A percentile compares a stretch with the other conserved stretches of the same genome.
Evolutionary conservation across 208 protist species (phyloP).

Genomic region (Crithidia expoeki): DNA sequence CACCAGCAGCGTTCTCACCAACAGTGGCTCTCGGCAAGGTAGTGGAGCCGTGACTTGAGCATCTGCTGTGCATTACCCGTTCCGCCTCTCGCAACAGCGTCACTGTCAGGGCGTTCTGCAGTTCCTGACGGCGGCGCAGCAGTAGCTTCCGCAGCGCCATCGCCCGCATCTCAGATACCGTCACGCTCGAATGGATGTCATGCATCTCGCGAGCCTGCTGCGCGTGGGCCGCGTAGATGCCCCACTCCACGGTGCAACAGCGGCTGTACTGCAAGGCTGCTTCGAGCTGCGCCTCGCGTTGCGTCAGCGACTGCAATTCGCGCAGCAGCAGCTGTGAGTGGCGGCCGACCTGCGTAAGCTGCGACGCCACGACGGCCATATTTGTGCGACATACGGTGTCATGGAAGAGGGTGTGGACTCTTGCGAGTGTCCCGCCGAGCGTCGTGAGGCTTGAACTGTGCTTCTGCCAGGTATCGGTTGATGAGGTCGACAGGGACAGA

Average conservation of each 20-base stretch:
- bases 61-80: neutral
- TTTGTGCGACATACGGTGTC: conserved; percentile 13
- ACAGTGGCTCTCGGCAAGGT: too few relatives aligned
- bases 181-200: conserved; percentile 28
- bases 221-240: conserved; percentile 29
- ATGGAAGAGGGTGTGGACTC: conserved; percentile 32
- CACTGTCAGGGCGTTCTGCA: conserved; percentile 28
- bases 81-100: conserved; percentile 17
- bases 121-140: conserved; percentile 30
- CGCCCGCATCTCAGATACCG: conserved; percentile 29
- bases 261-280: conserved; percentile 19
- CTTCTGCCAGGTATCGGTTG: conserved; percentile 10
- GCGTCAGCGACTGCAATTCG: conserved; percentile 16
- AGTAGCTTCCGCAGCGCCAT: conserved; percentile 34
- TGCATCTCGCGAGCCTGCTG: conserved; percentile 26
- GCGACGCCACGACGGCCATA: conserved; percentile 26
- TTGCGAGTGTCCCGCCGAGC: conserved; percentile 30
- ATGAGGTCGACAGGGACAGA: neutral
- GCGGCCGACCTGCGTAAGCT: conserved; percentile 26
- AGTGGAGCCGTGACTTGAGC: too few relatives aligned
- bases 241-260: conserved; percentile 23
- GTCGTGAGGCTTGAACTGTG: conserved; percentile 17
- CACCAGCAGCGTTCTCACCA: too few relatives aligned
- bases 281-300: conserved; percentile 10
- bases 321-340: conserved; percentile 18